phyloP scores from a whole-genome alignment of 768 basidiomycete species.

The Rhodotorula paludigena region DNA sequence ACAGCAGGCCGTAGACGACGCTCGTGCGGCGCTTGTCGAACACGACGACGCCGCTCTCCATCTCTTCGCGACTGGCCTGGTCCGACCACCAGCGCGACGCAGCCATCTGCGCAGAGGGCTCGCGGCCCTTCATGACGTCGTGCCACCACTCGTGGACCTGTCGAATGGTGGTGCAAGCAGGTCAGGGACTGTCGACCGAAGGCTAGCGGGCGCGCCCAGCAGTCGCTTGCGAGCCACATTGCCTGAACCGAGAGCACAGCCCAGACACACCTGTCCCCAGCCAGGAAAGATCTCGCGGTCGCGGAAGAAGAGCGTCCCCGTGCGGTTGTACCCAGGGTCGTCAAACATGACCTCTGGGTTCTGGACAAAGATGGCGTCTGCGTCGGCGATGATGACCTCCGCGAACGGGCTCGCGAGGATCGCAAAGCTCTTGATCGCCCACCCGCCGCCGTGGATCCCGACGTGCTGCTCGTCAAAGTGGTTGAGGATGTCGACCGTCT shows the following conservation, averaged over 20 bases:
- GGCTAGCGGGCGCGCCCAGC: neutral
- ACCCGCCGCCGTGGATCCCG: slow-evolving; percentile 35
- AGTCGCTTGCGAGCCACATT: too few relatives aligned
- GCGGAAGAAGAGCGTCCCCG: slow-evolving; percentile 34
- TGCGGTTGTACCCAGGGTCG: slow-evolving; percentile 33
- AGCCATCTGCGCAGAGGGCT: slow-evolving; percentile 20
- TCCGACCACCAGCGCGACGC: slow-evolving; percentile 26
- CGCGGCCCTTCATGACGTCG: slow-evolving; percentile 25
- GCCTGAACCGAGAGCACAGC: neutral
- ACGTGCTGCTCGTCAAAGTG: slow-evolving; percentile 35
- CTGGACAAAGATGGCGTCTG: slow-evolving; percentile 36
- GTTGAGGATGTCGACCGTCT: slow-evolving; percentile 31
- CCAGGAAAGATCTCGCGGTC: slow-evolving; percentile 36
- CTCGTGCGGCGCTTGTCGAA: slow-evolving; percentile 28
- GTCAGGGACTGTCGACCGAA: neutral
- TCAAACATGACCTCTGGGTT: slow-evolving; percentile 27
- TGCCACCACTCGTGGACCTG: slow-evolving; percentile 38
- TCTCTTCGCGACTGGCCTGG: slow-evolving; percentile 33
- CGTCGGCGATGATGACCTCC: slow-evolving; percentile 35
- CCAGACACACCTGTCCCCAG: slow-evolving; percentile 15
- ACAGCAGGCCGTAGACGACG: slow-evolving; percentile 27
- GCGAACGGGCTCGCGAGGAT: slow-evolving; percentile 32
- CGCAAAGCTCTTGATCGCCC: slow-evolving; percentile 39
- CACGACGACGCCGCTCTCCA: slow-evolving; percentile 38
- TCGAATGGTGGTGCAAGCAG: neutral